Evolutionary conservation across 148 eudicot species (phyloP).

Genomic region (Rhododendron molle): DNA sequence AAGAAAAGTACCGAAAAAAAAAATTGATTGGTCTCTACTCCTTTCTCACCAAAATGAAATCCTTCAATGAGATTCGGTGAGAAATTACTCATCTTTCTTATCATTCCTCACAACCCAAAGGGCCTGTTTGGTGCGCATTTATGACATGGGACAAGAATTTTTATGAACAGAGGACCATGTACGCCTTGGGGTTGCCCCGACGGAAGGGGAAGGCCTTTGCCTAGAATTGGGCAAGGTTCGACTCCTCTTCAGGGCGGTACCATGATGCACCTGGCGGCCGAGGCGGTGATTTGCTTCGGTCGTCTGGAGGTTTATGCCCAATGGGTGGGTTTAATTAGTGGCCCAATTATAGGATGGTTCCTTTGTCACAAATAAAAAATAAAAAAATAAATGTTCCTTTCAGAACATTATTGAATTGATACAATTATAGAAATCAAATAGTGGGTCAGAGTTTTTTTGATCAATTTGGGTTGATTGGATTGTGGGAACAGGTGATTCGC

Average conservation of each 20-base stretch:
- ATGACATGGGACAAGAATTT: not conserved
- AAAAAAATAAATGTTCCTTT: not conserved
- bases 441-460: not conserved
- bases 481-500: slow-evolving; percentile 40
- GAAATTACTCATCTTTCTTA: not conserved
- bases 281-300: no score
- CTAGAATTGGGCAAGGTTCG: no score
- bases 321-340: no score
- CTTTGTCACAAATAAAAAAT: no score
- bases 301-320: no score
- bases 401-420: not conserved
- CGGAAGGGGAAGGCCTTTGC: not conserved
- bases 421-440: not conserved
- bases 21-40: not conserved
- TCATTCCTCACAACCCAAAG: not conserved
- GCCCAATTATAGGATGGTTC: no score
- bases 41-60: not conserved
- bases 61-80: not conserved
- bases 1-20: not conserved
- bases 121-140: not conserved
- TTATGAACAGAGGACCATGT: not conserved
- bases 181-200: no score
- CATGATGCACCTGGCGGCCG: no score
- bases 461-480: not conserved
- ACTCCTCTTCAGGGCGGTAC: no score